Base-by-base conservation (phyloP, 2,329 filamentous ascomycete genomes). In the Seiridium cupressi region DNA sequence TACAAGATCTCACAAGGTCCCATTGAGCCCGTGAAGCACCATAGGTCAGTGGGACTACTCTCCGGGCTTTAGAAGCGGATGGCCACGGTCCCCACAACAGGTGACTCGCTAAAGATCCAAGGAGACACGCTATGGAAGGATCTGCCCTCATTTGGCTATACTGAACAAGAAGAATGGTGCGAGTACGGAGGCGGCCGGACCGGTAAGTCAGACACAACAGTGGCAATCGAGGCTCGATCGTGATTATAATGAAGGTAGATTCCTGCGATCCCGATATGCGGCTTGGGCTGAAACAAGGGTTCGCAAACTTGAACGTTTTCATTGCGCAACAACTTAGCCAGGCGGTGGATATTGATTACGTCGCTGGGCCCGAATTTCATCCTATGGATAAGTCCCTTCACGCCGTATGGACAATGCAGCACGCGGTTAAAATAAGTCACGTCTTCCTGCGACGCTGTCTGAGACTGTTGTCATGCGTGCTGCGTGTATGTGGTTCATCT, bases 61-160 rank as follows among this genome's bases (percentile, higher is more conserved):
- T 46, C 18, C 10, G 8, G 3, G 5, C 53, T 56, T 26, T 40
- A 56, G 18, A 44, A 46, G 38, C 6, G 34, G 36, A 9, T n/a
- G 0, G 5, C 10, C 4, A 46, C 13, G 3, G 18, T 44, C 5
- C 53, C 53, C 10, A 7, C 53, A 5, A 56, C 53, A 2, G 53
- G 53, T 11, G 18, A 56, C 36, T 3, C 40, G 18, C 26, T 56
- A 13, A 10, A 34, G 38, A 44, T 44, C 9, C 35, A 56, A 4
- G 38, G 18, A 3, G 6, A 7, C 13, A 46, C 13, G 11, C 53
- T 56, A 2, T 56, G 26, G 7, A n/a, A 11, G 26, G 53, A 56
- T 10, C 38, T 56, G 31, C 53, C 53, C 11, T 56, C 53, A n/a
- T 46, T 56, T 46, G 53, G 53, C 5, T 56, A 56, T 26, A 56